phyloP scores from a whole-genome alignment of 2,329 filamentous ascomycete genomes.

The Colletotrichum sp. region DNA sequence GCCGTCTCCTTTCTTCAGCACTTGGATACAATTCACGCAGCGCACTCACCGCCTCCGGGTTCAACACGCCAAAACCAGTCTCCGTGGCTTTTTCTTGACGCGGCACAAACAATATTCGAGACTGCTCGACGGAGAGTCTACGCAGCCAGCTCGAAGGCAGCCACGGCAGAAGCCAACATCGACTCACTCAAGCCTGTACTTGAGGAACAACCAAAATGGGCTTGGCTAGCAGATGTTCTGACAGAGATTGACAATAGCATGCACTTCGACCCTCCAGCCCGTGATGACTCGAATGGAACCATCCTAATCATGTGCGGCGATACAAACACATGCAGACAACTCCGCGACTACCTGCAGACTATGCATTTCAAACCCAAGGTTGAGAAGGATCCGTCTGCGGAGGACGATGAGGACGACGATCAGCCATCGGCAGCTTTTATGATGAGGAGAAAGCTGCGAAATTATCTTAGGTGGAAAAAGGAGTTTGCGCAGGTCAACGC shows the following conservation, averaged over 20 bases:
- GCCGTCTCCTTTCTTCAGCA: constrained; percentile 91
- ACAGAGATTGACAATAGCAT: constrained; percentile 92
- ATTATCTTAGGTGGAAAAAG: constrained; percentile 89
- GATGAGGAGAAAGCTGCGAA: constrained; percentile 86
- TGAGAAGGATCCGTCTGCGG: constrained; percentile 42
- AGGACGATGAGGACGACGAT: constrained; percentile 53
- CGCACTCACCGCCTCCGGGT: constrained; percentile 85
- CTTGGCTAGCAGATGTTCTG: constrained; percentile 83
- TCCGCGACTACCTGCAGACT: constrained; percentile 88
- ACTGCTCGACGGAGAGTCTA: constrained; percentile 90
- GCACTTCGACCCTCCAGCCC: constrained; percentile 78
- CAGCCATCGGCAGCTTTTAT: constrained; percentile 81
- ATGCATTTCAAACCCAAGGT: constrained; percentile 75
- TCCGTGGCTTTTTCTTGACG: constrained; percentile 95
- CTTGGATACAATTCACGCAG: constrained; percentile 90
- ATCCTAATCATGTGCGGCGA: constrained; percentile 97
- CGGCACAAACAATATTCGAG: constrained; percentile 91
- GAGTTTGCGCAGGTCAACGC: constrained; percentile 87
- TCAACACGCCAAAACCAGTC: constrained; percentile 89
- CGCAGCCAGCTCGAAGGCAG: constrained; percentile 63
- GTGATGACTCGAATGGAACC: constrained; percentile 87
- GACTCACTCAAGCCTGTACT: constrained; percentile 78
- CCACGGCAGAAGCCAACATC: constrained; percentile 45
- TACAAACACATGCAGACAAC: constrained; percentile 81
- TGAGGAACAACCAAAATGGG: constrained; percentile 96